phyloP scores from a whole-genome alignment of 1,284 basidiomycete genomes.

The Stereum hirsutum region DNA sequence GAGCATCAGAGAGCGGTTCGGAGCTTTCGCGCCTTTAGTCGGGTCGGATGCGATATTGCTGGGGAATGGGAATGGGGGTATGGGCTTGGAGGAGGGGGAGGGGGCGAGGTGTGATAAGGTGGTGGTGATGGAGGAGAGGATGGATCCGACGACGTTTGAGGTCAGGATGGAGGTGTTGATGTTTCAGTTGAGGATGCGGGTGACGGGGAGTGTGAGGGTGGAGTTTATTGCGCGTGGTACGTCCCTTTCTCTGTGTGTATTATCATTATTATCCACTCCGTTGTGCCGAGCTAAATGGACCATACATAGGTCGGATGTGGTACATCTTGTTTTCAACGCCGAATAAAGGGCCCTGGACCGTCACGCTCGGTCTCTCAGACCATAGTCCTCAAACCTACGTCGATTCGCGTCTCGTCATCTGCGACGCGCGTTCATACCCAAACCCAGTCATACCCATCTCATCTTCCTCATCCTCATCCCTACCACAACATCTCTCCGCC shows the following conservation, averaged over 20 bases:
- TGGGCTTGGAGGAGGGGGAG: conserved; percentile 15
- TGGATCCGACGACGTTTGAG: conserved; percentile 24
- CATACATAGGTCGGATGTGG: too few relatives aligned
- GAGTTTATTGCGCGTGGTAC: too few relatives aligned
- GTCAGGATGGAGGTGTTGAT: too few relatives aligned
- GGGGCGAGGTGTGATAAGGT: conserved; percentile 13
- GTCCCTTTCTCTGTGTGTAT: too few relatives aligned
- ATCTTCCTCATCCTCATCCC: not conserved
- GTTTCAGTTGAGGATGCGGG: too few relatives aligned
- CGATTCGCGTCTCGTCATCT: conserved; percentile 46
- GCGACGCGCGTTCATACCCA: conserved; percentile 17
- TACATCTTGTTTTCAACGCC: too few relatives aligned
- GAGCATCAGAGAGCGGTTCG: conserved; percentile 35
- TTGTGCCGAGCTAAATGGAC: too few relatives aligned
- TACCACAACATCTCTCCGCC: conserved; percentile 13
- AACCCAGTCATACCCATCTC: not conserved
- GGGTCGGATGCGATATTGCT: conserved; percentile 52
- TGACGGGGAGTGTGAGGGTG: too few relatives aligned
- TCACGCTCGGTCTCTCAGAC: conserved; percentile 43
- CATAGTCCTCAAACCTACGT: conserved; percentile 53
- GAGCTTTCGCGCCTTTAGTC: conserved; percentile 37
- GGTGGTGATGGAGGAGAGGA: conserved; percentile 13
- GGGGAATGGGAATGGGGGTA: conserved; percentile 25
- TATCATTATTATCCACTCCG: too few relatives aligned
- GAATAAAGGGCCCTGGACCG: too few relatives aligned